A percentile compares a stretch with the other conserved stretches of the same genome.
These are phyloP conservation scores for Entophlyctis helioformis DNA, from an alignment of 192 early-diverging fungal species.

Conservation along the genomic window DNA sequence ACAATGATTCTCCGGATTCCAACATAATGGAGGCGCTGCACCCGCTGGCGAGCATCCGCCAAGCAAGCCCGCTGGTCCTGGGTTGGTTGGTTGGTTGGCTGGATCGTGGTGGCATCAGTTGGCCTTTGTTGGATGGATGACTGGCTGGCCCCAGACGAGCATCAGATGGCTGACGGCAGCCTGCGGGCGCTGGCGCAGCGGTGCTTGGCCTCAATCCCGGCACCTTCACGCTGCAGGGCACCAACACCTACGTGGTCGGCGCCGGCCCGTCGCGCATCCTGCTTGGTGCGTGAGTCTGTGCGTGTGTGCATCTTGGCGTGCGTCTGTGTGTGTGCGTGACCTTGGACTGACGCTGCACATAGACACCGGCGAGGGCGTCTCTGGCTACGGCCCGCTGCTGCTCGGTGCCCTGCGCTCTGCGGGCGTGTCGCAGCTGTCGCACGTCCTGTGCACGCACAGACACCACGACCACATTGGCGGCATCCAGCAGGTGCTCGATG, in stretches of 20 bases:
- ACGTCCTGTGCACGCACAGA: constrained; percentile 67
- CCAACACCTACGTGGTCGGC: constrained; percentile 82
- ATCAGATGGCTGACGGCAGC: too few relatives aligned
- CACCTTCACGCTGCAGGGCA: constrained; percentile 20
- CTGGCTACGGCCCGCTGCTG: constrained; percentile 37
- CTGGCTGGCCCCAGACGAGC: too few relatives aligned
- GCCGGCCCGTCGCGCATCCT: constrained; percentile 44
- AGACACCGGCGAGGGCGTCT: constrained; percentile 34
- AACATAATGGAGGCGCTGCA: too few relatives aligned
- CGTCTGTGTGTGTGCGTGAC: neutral
- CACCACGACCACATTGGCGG: constrained; percentile 75
- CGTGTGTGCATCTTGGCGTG: neutral
- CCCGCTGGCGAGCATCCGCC: too few relatives aligned
- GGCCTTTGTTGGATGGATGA: too few relatives aligned
- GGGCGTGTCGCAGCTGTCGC: constrained; percentile 16
- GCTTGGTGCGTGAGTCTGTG: constrained; percentile 30
- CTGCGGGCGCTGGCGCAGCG: too few relatives aligned
- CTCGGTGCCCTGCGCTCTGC: neutral
- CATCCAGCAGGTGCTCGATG: constrained; percentile 11
- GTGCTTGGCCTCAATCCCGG: constrained; percentile 8
- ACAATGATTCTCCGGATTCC: too few relatives aligned
- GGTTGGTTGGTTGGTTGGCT: too few relatives aligned
- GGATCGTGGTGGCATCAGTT: too few relatives aligned
- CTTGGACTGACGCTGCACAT: neutral
- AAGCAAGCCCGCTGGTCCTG: too few relatives aligned